These are phyloP conservation scores for Afroboletus lepidellus DNA, from an alignment of 1,284 basidiomycete genomes.

Conservation along the genomic window DNA sequence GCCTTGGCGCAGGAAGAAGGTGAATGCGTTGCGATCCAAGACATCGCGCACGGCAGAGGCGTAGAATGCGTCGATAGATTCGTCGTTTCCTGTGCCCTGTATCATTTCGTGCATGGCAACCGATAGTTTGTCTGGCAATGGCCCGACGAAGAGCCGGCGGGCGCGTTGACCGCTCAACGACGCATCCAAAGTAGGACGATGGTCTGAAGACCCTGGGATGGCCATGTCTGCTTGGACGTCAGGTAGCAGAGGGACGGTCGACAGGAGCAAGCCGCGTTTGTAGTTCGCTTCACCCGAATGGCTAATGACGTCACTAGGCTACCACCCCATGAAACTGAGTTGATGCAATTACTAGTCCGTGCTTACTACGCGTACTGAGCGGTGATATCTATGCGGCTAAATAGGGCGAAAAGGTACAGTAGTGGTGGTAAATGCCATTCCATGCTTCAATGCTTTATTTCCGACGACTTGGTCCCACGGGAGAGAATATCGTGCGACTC, in stretches of 20 bases:
- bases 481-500: slow-evolving; percentile 52
- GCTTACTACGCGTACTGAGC: slow-evolving; percentile 18
- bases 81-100: slow-evolving; percentile 22
- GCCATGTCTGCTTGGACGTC: slow-evolving; percentile 8
- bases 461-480: slow-evolving; percentile 18
- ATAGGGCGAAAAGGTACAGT: neutral
- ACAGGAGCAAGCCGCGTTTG: neutral
- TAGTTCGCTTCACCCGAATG: slow-evolving; percentile 3
- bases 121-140: slow-evolving; percentile 60
- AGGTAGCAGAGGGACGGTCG: neutral
- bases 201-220: neutral
- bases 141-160: slow-evolving; percentile 57
- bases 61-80: slow-evolving; percentile 35
- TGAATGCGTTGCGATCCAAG: slow-evolving; percentile 57
- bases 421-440: slow-evolving; percentile 2
- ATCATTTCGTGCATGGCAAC: slow-evolving; percentile 20
- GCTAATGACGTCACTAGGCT: slow-evolving; percentile 24
- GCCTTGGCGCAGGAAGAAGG: slow-evolving; percentile 61
- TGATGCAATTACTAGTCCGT: neutral
- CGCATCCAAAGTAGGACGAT: neutral
- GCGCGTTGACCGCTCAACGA: slow-evolving; percentile 12
- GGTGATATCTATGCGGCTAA: slow-evolving; percentile 23
- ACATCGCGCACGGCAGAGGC: slow-evolving; percentile 30
- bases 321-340: neutral
- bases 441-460: slow-evolving; percentile 29